A percentile compares a stretch with the other conserved stretches of the same genome.
Evolutionary conservation across 108 stramenopile species (phyloP).

Genomic region (Pelagomonas calceolata): DNA sequence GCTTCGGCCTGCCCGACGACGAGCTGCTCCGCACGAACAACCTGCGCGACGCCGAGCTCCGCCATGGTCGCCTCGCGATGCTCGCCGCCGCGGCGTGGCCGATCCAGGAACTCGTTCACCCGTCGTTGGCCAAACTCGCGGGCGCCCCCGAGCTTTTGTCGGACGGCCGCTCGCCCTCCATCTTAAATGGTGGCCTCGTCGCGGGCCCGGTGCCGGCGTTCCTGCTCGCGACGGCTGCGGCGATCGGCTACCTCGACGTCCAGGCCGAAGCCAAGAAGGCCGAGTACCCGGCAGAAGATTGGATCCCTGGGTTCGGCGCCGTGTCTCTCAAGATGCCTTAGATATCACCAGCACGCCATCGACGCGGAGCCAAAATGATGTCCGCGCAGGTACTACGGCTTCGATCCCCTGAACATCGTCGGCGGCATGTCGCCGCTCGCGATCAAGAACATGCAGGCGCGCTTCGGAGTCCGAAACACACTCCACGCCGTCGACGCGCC

Average conservation of each 20-base stretch:
- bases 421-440: constrained; percentile 28
- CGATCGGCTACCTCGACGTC: constrained; percentile 38
- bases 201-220: background rate
- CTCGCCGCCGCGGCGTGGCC: constrained; percentile 72
- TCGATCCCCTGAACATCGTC: constrained; percentile 68
- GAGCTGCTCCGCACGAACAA: constrained; percentile 22
- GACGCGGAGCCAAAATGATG: too few species aligned
- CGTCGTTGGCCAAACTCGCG: constrained; percentile 2
- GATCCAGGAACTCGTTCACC: constrained; percentile 62
- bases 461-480: too few species aligned
- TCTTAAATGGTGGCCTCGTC: constrained; percentile 9
- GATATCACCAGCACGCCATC: too few species aligned
- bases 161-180: background rate
- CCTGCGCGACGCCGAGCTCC: constrained; percentile 75
- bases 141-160: background rate
- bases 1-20: constrained; percentile 11
- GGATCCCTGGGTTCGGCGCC: constrained; percentile 68
- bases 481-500: too few species aligned
- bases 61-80: constrained; percentile 78
- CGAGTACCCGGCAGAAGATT: constrained; percentile 55
- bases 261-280: constrained; percentile 59
- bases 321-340: too few species aligned
- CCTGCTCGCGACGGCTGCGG: background rate
- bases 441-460: background rate
- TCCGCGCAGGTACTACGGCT: constrained; percentile 76